phyloP scores from a whole-genome alignment of 2,329 filamentous ascomycete species.

The Neospermospora avenae region DNA sequence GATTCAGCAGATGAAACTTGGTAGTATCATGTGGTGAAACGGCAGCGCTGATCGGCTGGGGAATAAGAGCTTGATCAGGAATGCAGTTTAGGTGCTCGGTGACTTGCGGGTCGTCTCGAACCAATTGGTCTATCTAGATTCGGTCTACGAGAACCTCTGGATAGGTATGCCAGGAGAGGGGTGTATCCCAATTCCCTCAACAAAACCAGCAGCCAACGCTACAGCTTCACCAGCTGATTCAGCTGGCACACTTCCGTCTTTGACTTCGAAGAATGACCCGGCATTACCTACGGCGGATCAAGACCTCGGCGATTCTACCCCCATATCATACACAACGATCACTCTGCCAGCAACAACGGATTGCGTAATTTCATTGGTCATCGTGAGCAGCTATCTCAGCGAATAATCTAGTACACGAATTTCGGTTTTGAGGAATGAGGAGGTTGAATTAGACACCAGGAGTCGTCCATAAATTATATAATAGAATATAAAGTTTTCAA shows the following conservation, averaged over 20 bases:
- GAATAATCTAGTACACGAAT: not conserved
- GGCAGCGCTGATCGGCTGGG: slow-evolving; percentile 58
- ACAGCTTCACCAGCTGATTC: not conserved
- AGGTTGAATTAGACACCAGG: not conserved
- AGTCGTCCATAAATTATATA: not conserved
- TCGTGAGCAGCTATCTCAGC: not conserved
- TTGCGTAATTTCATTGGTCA: not conserved
- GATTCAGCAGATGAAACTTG: slow-evolving; percentile 59
- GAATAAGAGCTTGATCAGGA: not conserved
- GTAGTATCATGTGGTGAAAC: slow-evolving; percentile 86
- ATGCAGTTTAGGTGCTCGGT: not conserved
- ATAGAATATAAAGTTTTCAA: no score
- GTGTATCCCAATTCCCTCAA: not conserved
- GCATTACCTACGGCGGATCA: not conserved
- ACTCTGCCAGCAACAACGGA: not conserved
- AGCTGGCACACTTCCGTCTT: not conserved
- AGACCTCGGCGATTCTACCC: not conserved
- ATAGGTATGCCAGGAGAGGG: not conserved
- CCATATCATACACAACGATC: not conserved
- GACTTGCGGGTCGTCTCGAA: not conserved
- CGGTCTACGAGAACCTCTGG: not conserved
- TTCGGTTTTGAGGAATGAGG: not conserved
- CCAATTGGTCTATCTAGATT: not conserved
- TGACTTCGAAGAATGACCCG: not conserved
- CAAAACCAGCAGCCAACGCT: not conserved